Percentiles rank a stretch among this genome's conserved stretches.
Evolutionary conservation across 257 asterid genomes (phyloP).

Genomic region (Penstemon barbatus): DNA sequence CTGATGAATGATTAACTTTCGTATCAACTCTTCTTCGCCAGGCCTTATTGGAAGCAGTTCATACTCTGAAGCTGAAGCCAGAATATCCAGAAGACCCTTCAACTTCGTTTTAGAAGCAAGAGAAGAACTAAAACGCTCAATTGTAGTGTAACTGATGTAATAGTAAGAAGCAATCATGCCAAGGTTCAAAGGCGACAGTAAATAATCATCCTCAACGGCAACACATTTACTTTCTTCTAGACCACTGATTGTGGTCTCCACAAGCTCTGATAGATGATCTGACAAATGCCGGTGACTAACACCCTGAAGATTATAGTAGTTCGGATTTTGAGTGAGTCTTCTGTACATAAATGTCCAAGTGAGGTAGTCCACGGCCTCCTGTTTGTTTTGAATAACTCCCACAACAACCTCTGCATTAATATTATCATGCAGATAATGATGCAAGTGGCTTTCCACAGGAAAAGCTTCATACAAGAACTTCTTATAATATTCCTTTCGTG

Average conservation of each 20-base stretch:
- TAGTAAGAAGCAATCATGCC: conserved; percentile 58
- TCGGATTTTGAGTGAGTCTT: conserved; percentile 61
- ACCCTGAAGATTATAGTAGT: conserved; percentile 61
- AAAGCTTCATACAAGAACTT: conserved; percentile 58
- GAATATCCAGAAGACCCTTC: conserved; percentile 59
- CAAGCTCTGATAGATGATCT: conserved; percentile 62
- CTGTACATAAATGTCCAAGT: conserved; percentile 63
- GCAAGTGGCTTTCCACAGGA: conserved; percentile 67
- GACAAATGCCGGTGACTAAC: conserved; percentile 65
- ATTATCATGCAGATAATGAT: conserved; percentile 62
- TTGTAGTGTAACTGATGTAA: conserved; percentile 60
- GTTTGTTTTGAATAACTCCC: conserved; percentile 59
- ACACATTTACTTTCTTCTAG: conserved; percentile 59
- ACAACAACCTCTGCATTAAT: conserved; percentile 61
- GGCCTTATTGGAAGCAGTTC: conserved; percentile 59
- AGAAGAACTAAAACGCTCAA: conserved; percentile 59
- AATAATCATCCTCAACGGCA: conserved; percentile 39
- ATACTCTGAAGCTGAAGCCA: conserved; percentile 59
- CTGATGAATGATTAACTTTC: conserved; percentile 49
- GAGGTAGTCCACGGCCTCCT: conserved; percentile 65
- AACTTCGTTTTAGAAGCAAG: conserved; percentile 53
- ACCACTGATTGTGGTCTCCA: conserved; percentile 52
- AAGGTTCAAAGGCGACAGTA: conserved; percentile 50
- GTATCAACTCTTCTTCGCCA: conserved; percentile 58
- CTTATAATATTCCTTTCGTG: conserved; percentile 58